A percentile compares a stretch with the other conserved stretches of the same genome.
Conservation (phyloP, 1,284 basidiomycete species). For the Cryptococcus sp. region DNA sequence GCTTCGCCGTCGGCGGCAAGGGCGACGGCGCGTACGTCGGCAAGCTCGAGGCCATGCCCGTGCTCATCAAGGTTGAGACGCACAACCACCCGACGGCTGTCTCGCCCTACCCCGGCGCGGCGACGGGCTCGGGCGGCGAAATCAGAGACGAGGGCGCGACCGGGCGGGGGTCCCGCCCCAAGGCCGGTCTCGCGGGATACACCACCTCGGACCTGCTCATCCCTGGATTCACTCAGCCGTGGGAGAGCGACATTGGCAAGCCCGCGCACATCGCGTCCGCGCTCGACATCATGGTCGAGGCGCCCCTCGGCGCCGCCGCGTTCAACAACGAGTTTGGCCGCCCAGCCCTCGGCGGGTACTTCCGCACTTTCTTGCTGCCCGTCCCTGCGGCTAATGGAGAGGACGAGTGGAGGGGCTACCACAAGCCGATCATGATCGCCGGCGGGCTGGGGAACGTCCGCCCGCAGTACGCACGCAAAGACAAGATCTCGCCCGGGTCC, state of each 20-base stretch:
- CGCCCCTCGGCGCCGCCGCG: conserved; percentile 86
- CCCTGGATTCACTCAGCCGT: conserved; percentile 80
- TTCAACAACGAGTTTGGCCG: conserved; percentile 99
- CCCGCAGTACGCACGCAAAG: conserved; percentile 73
- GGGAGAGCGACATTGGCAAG: conserved; percentile 82
- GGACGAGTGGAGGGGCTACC: conserved; percentile 71
- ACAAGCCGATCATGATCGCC: conserved; percentile 99
- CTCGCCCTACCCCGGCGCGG: conserved; percentile 94
- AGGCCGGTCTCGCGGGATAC: conserved; percentile 91
- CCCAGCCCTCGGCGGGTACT: conserved; percentile 73
- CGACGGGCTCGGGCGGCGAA: conserved; percentile 96
- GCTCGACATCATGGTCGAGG: conserved; percentile 96
- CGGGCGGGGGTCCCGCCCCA: conserved; percentile 90
- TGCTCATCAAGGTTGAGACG: conserved; percentile 97
- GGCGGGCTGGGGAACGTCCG: conserved; percentile 93
- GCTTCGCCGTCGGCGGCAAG: conserved; percentile 64
- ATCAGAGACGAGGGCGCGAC: conserved; percentile 98
- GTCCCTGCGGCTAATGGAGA: conserved; percentile 61
- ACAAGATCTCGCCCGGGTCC: conserved; percentile 68
- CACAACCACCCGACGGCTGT: conserved; percentile 99
- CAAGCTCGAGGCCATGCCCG: conserved; percentile 70
- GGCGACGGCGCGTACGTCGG: conserved; percentile 57
- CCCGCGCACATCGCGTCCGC: conserved; percentile 89
- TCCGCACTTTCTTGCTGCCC: conserved; percentile 80
- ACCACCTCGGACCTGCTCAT: conserved; percentile 93